phyloP scores from a whole-genome alignment of 1,284 basidiomycete genomes.

The Ceratorhiza oryzae-sativae region DNA sequence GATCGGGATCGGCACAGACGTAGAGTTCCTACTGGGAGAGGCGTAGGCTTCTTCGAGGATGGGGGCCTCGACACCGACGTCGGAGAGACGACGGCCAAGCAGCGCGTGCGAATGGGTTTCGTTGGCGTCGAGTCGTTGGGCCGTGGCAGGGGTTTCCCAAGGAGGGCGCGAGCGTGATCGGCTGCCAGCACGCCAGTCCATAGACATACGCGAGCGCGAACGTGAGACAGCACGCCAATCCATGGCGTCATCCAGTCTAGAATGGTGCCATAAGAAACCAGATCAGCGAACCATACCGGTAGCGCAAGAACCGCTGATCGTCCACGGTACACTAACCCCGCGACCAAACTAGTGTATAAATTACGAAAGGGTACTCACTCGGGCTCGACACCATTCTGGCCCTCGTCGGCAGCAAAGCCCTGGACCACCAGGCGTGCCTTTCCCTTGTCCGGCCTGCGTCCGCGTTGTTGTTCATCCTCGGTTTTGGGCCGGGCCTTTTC shows the following conservation, averaged over 20 bases:
- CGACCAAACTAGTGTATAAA: not conserved
- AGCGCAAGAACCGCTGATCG: slow-evolving; percentile 44
- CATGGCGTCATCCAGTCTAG: slow-evolving; percentile 45
- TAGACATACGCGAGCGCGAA: slow-evolving; percentile 57
- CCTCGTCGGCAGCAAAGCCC: slow-evolving; percentile 79
- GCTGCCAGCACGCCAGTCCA: slow-evolving; percentile 95
- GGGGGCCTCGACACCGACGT: not conserved
- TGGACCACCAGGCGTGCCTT: slow-evolving; percentile 75
- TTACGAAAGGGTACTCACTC: slow-evolving; percentile 66
- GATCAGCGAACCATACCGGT: slow-evolving; percentile 31
- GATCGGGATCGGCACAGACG: slow-evolving; percentile 50
- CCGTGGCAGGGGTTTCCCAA: slow-evolving; percentile 56
- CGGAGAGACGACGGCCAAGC: slow-evolving; percentile 42
- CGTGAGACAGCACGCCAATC: slow-evolving; percentile 50
- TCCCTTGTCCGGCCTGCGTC: slow-evolving; percentile 76
- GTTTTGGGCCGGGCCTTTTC: slow-evolving; percentile 30
- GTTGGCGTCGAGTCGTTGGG: slow-evolving; percentile 48
- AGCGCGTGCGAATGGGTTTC: slow-evolving; percentile 54
- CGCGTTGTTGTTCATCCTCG: slow-evolving; percentile 54
- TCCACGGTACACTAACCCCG: not conserved
- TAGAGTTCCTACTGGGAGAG: slow-evolving; percentile 41
- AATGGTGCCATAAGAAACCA: slow-evolving; percentile 31
- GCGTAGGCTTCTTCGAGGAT: slow-evolving; percentile 29
- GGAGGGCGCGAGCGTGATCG: slow-evolving; percentile 91
- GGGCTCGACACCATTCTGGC: slow-evolving; percentile 63